Evolutionary conservation across 1,284 basidiomycete species (phyloP).

Genomic region (Cryptococcus deneoformans): DNA sequence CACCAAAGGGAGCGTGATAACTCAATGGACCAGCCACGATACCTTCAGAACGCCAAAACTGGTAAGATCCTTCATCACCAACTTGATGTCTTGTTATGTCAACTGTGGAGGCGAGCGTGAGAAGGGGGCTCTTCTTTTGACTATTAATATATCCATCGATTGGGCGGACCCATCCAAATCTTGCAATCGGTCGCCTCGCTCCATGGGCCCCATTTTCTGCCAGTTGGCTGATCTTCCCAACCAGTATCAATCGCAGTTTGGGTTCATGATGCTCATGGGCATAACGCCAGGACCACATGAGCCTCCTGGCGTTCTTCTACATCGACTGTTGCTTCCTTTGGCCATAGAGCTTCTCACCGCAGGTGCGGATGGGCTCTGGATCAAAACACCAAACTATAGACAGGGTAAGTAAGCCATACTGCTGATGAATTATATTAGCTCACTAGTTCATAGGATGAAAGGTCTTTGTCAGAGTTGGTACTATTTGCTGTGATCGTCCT

Average conservation of each 20-base stretch:
- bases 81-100: too few relatives aligned
- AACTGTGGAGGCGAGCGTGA: neutral
- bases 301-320: neutral
- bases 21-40: too few relatives aligned
- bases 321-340: neutral
- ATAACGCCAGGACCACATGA: conserved; percentile 2
- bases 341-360: neutral
- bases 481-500: neutral
- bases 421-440: neutral
- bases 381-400: neutral
- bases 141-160: neutral
- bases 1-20: too few relatives aligned
- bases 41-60: too few relatives aligned
- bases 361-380: neutral
- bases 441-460: neutral
- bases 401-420: neutral
- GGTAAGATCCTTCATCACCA: too few relatives aligned
- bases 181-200: neutral
- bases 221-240: neutral
- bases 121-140: neutral
- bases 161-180: neutral
- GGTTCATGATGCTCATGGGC: neutral
- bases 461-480: neutral
- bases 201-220: neutral
- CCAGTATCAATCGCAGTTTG: neutral